These are phyloP conservation scores for Yamadazyma taylorii DNA, from an alignment of 1,139 yeast genomes.

Conservation along the genomic window DNA sequence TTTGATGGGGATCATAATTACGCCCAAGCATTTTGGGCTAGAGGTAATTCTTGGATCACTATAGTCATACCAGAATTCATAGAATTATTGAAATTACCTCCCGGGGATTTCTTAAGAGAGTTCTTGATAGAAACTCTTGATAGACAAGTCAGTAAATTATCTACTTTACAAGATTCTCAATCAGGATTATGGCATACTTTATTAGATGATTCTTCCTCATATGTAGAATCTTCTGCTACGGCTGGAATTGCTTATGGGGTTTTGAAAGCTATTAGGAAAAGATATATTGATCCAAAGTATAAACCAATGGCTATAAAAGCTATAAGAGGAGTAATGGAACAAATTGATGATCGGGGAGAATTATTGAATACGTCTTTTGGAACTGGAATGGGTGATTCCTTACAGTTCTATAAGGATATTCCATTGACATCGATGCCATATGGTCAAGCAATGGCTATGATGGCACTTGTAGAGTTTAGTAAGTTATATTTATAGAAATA, in stretches of 20 bases:
- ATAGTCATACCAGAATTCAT: conserved; percentile 35
- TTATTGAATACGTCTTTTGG: conserved; percentile 33
- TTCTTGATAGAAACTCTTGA: conserved; percentile 27
- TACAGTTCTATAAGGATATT: conserved; percentile 32
- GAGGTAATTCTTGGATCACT: conserved; percentile 38
- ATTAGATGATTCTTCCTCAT: conserved; percentile 28
- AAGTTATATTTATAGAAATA: conserved; percentile 17
- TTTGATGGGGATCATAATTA: conserved; percentile 31
- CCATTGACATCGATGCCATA: conserved; percentile 35
- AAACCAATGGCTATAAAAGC: conserved; percentile 23
- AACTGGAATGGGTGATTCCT: conserved; percentile 31
- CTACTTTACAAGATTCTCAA: conserved; percentile 21
- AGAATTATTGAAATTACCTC: conserved; percentile 26
- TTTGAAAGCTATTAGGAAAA: conserved; percentile 25
- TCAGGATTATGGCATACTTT: conserved; percentile 34
- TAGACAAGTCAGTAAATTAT: conserved; percentile 26
- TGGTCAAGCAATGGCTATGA: conserved; percentile 38
- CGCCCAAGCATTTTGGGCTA: conserved; percentile 36
- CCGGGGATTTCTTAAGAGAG: conserved; percentile 23
- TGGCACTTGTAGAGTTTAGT: conserved; percentile 30
- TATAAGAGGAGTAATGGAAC: conserved; percentile 25
- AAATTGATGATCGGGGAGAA: conserved; percentile 28
- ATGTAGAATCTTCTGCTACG: conserved; percentile 32
- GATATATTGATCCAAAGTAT: conserved; percentile 23
- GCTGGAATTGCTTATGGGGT: conserved; percentile 39